Percentiles rank a stretch among this genome's conserved stretches.
Conservation (phyloP, 139 green algal species). For the Tetraselmis striata region DNA sequence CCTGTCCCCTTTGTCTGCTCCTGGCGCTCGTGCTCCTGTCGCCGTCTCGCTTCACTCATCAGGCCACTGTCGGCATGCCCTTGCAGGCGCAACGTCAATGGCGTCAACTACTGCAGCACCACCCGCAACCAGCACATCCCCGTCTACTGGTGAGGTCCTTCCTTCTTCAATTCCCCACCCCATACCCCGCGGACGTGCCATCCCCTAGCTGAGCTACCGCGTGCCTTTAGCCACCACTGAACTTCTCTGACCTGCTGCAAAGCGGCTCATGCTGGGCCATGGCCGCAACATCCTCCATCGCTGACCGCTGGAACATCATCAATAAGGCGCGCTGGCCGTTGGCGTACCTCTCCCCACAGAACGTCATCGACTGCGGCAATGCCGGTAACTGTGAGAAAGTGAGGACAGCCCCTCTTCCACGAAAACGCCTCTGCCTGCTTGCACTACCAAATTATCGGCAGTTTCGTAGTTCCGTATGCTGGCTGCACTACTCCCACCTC, state of each 20-base stretch:
- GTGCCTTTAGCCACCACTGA: no score
- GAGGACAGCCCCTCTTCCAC: neutral
- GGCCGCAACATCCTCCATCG: constrained; percentile 58
- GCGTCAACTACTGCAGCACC: constrained; percentile 54
- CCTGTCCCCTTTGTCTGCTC: neutral
- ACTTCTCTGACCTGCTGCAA: no score
- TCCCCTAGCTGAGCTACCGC: no score
- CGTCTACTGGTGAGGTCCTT: constrained; percentile 38
- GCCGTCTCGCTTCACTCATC: neutral
- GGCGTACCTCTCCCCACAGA: constrained; percentile 57
- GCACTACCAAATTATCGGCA: no score
- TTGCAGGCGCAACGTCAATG: constrained; percentile 53
- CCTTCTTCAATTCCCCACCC: no score
- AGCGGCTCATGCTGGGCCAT: constrained; percentile 77
- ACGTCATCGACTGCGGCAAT: constrained; percentile 77
- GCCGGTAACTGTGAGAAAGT: constrained; percentile 60
- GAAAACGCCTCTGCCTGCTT: no score
- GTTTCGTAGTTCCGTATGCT: no score
- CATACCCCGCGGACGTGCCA: no score
- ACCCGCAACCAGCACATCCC: constrained; percentile 73
- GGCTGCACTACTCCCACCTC: no score
- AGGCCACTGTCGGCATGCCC: constrained; percentile 10
- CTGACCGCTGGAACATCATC: constrained; percentile 82
- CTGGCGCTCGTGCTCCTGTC: neutral
- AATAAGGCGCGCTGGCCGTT: constrained; percentile 45